A percentile compares a stretch with the other conserved stretches of the same genome.
These are phyloP conservation scores for Syzygium malaccense DNA, from an alignment of 441 rosid species.

Conservation along the genomic window DNA sequence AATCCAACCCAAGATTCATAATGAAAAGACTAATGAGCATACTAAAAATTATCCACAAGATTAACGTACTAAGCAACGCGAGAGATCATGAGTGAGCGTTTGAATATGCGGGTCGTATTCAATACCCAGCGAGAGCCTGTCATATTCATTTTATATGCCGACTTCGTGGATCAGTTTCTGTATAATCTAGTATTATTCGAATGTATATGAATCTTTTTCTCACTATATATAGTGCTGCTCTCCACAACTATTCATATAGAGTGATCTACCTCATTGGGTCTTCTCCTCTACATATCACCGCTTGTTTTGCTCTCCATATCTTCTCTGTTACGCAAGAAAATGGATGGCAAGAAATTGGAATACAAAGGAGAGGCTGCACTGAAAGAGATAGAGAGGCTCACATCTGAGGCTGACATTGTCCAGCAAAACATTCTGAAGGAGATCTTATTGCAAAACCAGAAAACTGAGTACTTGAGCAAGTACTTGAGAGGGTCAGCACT, in stretches of 20 bases:
- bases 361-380: conserved; percentile 63
- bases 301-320: not conserved
- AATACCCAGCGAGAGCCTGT: not conserved
- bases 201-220: not conserved
- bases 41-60: not conserved
- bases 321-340: conserved; percentile 5
- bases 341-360: conserved; percentile 60
- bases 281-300: not conserved
- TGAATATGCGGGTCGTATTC: not conserved
- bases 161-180: not conserved
- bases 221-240: not conserved
- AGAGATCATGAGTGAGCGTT: not conserved
- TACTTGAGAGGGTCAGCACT: conserved; percentile 48
- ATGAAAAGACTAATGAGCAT: not conserved
- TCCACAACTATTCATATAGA: not conserved
- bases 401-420: conserved; percentile 53
- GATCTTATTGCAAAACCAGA: conserved; percentile 50
- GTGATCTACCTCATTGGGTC: not conserved
- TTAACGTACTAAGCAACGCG: not conserved
- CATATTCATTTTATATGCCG: not conserved
- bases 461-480: conserved; percentile 61
- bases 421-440: conserved; percentile 54
- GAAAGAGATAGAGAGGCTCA: conserved; percentile 65
- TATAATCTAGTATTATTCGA: not conserved
- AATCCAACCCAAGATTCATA: not conserved